Evolutionary conservation across 2,329 filamentous ascomycete species (phyloP), one percentile per base, ranked within the genome.

Genomic region (Colletotrichum sp.): DNA sequence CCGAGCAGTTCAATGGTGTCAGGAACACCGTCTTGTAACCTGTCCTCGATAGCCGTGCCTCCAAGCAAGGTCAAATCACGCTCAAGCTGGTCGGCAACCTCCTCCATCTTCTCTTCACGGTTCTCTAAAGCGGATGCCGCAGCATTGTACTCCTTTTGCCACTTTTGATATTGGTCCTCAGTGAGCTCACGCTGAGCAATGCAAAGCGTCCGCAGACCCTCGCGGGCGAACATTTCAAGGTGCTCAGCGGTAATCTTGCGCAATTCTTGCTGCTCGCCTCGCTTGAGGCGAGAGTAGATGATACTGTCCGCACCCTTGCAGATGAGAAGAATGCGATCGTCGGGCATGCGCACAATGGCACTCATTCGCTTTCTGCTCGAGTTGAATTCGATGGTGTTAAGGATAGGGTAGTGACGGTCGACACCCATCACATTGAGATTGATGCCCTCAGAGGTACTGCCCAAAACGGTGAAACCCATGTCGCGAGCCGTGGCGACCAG

Each of bases 241-340:
- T 99, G 97, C 80, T 98, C 95, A 5, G 96, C 97, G 2, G 98
- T 99, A 22, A 91, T 90, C 80, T 92, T 91, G 77, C 97, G 92
- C 70, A 99, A 90, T 81, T 98, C 94, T 77, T 92, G 89, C 85
- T 99, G 97, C 84, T 98, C 93, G 65, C 96, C 96, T 78, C 91
- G 92, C 85, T 93, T 95, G 76, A 99, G 89, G 8, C 97, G 94
- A 9, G 96, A 96, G 84, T 99, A 99, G 78, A 99, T 99, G 81
- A 99, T 94, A 81, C 95, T 98, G 84, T 99, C 97, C 39, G 97
- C 97, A 78, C 97, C 97, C 87, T 99, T 99, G 89, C 97, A 99
- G 86, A 98, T 98, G 1, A 99, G 90, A 71, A 97, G 90, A 77
- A 99, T 98, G 75, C 90, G 93, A 55, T 95, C 94, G 83, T 99